phyloP scores from a whole-genome alignment of 2,329 filamentous ascomycete genomes.

The Pseudogymnoascus destructans region DNA sequence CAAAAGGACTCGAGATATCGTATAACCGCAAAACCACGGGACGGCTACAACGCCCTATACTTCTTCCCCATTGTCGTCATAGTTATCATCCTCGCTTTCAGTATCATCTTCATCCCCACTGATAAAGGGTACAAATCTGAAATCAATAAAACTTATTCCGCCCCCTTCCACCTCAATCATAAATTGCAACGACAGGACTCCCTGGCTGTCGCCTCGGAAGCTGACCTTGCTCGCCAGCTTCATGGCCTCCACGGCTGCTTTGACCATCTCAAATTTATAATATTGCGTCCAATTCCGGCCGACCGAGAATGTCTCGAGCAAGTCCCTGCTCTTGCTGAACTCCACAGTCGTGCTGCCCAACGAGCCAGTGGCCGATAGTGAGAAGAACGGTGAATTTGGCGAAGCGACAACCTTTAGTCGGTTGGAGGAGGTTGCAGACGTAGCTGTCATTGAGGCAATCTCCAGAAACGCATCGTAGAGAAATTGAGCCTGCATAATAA shows the following conservation, averaged over 20 bases:
- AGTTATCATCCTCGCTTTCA: conserved; percentile 7
- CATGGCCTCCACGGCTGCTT: conserved; percentile 85
- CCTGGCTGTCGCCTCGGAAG: conserved; percentile 73
- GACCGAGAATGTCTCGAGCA: conserved; percentile 66
- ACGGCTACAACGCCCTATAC: not conserved
- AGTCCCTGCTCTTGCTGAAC: conserved; percentile 48
- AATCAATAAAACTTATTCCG: conserved; percentile 64
- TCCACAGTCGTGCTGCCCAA: conserved; percentile 52
- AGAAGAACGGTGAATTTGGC: conserved; percentile 45
- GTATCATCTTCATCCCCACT: conserved; percentile 41
- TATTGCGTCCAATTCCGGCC: conserved; percentile 47
- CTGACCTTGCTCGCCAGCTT: conserved; percentile 83
- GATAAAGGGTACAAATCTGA: conserved; percentile 64
- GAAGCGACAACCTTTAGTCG: conserved; percentile 56
- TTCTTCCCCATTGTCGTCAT: not conserved
- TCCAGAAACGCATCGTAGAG: conserved; percentile 62
- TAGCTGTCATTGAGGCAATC: conserved; percentile 31
- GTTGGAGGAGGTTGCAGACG: conserved; percentile 51
- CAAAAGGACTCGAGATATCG: not conserved
- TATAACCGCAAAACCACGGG: not conserved
- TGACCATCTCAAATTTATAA: conserved; percentile 80
- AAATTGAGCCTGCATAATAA: conserved; percentile 76
- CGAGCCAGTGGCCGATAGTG: conserved; percentile 52
- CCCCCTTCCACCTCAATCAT: conserved; percentile 78
- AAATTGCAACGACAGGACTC: conserved; percentile 87